Percentiles rank a stretch among this genome's conserved stretches.
These are phyloP conservation scores for Baorangia bicolor DNA, from an alignment of 768 basidiomycete species.

Conservation along the genomic window DNA sequence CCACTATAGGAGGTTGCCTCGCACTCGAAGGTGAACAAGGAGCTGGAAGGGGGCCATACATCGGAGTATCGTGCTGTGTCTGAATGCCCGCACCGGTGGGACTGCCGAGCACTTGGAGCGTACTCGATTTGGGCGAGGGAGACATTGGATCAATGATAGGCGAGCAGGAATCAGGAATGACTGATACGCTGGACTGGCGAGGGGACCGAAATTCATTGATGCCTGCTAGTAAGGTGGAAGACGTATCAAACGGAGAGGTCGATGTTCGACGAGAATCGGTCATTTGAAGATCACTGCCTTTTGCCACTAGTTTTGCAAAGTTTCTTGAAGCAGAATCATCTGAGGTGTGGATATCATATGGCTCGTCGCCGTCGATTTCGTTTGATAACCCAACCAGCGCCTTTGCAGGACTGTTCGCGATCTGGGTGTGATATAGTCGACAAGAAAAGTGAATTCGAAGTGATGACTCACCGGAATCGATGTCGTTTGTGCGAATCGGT, in stretches of 20 bases:
- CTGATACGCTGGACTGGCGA: not conserved
- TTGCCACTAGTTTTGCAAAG: not conserved
- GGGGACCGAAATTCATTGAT: not conserved
- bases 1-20: not conserved
- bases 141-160: not conserved
- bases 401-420: constrained; percentile 14
- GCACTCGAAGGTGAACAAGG: not conserved
- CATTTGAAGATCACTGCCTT: not conserved
- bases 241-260: not conserved
- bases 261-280: not conserved
- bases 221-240: not conserved
- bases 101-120: not conserved
- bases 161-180: not conserved
- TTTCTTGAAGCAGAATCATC: not conserved
- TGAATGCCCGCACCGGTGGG: not conserved
- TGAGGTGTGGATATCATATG: not conserved
- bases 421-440: constrained; percentile 14
- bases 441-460: not conserved
- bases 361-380: constrained; percentile 1
- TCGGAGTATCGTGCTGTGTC: not conserved
- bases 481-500: constrained; percentile 33
- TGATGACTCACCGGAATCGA: constrained; percentile 24
- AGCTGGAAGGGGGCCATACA: not conserved
- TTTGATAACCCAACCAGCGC: constrained; percentile 14
- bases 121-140: not conserved